phyloP scores from a whole-genome alignment of 208 protist species.

The Crithidia thermophila region DNA sequence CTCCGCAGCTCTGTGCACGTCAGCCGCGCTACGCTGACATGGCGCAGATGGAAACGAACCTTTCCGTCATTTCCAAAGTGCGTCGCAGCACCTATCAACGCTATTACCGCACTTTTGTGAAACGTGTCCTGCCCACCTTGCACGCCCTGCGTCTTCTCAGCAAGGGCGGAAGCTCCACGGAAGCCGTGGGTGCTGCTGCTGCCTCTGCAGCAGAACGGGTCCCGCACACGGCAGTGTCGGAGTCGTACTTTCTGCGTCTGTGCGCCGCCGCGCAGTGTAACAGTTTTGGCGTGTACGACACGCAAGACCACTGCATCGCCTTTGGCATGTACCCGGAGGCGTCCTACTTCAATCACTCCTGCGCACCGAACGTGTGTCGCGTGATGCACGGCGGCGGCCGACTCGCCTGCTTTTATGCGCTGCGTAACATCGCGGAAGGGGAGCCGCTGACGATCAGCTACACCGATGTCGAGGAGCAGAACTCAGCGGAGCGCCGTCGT shows the following conservation, averaged over 20 bases:
- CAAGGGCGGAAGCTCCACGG: not conserved
- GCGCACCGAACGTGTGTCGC: constrained; percentile 69
- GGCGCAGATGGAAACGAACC: constrained; percentile 61
- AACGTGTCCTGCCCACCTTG: constrained; percentile 47
- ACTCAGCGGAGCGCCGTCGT: constrained; percentile 59
- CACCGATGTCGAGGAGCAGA: constrained; percentile 63
- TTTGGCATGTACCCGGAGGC: constrained; percentile 65
- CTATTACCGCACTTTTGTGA: constrained; percentile 64
- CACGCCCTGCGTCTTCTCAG: constrained; percentile 1
- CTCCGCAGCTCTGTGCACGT: constrained; percentile 14
- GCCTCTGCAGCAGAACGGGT: not conserved
- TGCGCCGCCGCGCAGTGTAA: constrained; percentile 72
- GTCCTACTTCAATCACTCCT: constrained; percentile 85
- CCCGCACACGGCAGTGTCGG: no score
- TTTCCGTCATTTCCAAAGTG: constrained; percentile 62
- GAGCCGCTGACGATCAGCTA: constrained; percentile 81
- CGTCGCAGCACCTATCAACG: constrained; percentile 41
- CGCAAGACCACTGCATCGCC: constrained; percentile 46
- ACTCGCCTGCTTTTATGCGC: constrained; percentile 62
- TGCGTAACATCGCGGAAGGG: constrained; percentile 45
- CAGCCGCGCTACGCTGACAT: constrained; percentile 45
- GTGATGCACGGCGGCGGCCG: constrained; percentile 52
- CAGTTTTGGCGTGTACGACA: constrained; percentile 64
- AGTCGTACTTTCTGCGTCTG: constrained; percentile 50
- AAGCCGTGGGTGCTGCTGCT: not conserved